Evolutionary conservation across 148 eudicot genomes (phyloP).

Genomic region (Cornus kousa): DNA sequence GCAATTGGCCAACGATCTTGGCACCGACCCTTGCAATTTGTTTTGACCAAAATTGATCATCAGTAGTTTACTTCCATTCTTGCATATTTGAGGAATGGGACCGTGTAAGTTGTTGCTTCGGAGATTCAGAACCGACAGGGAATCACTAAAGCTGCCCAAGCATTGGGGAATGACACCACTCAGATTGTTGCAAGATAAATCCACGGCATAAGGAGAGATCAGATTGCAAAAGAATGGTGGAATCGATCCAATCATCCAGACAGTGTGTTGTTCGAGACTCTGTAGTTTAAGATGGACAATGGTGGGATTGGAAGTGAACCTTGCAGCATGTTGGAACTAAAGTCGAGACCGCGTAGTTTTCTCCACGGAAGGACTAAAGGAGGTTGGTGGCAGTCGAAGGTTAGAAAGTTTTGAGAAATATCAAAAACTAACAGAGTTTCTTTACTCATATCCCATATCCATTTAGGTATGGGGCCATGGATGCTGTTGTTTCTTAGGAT

Average conservation of each 20-base stretch:
- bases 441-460: not conserved
- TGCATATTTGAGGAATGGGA: constrained; percentile 10
- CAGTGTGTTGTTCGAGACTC: constrained; percentile 2
- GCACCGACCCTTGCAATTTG: constrained; percentile 9
- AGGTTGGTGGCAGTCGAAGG: not conserved
- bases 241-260: constrained; percentile 10
- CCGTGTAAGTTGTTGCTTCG: constrained; percentile 17
- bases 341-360: not conserved
- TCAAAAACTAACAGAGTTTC: not conserved
- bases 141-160: constrained; percentile 3
- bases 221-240: constrained; percentile 21
- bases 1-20: constrained; percentile 23
- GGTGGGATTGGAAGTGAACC: constrained; percentile 21
- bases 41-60: constrained; percentile 17
- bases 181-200: not conserved
- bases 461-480: constrained; percentile 8
- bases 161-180: constrained; percentile 22
- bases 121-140: constrained; percentile 11
- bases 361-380: not conserved
- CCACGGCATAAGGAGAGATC: constrained; percentile 17
- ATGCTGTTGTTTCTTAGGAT: constrained; percentile 14
- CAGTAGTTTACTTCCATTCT: not conserved
- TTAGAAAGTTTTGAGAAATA: constrained; percentile 1
- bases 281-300: not conserved
- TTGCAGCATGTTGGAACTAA: constrained; percentile 11